Evolutionary conservation across 83 land plant species (phyloP).

Genomic region (Picea abies): DNA sequence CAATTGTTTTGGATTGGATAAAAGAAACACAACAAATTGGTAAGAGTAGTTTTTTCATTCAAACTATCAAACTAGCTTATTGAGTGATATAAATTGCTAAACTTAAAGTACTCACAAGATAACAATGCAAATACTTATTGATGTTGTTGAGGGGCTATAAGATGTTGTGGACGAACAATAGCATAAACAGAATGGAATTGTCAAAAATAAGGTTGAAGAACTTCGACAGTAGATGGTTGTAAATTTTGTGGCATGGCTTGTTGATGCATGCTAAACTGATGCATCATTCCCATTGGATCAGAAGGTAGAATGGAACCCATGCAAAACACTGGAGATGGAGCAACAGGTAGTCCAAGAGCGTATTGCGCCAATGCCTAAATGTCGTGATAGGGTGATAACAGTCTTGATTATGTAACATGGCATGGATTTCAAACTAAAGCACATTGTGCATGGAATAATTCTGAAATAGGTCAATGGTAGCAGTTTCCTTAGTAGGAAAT

Average conservation of each 20-base stretch:
- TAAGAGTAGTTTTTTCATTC: not conserved
- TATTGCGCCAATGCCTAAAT: constrained; percentile 15
- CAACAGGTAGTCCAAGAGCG: constrained; percentile 36
- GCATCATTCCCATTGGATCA: constrained; percentile 50
- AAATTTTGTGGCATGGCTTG: constrained; percentile 36
- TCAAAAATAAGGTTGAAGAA: constrained; percentile 35
- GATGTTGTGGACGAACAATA: constrained; percentile 29
- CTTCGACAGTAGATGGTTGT: constrained; percentile 26
- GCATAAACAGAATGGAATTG: constrained; percentile 35
- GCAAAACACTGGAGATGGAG: constrained; percentile 51
- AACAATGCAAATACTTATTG: constrained; percentile 40
- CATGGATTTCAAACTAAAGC: no score
- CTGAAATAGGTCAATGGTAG: no score
- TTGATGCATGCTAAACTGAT: constrained; percentile 57
- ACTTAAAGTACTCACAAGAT: not conserved
- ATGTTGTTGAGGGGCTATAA: constrained; percentile 25
- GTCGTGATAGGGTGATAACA: not conserved
- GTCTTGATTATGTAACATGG: no score
- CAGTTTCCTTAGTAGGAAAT: no score
- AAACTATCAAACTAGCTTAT: not conserved
- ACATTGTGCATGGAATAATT: no score
- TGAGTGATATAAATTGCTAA: not conserved
- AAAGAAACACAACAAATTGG: not conserved
- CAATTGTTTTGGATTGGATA: not conserved
- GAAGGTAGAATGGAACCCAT: constrained; percentile 39